Base-by-base conservation (phyloP, 495 filamentous ascomycete species). In the Aspergillus incahuasiensis region DNA sequence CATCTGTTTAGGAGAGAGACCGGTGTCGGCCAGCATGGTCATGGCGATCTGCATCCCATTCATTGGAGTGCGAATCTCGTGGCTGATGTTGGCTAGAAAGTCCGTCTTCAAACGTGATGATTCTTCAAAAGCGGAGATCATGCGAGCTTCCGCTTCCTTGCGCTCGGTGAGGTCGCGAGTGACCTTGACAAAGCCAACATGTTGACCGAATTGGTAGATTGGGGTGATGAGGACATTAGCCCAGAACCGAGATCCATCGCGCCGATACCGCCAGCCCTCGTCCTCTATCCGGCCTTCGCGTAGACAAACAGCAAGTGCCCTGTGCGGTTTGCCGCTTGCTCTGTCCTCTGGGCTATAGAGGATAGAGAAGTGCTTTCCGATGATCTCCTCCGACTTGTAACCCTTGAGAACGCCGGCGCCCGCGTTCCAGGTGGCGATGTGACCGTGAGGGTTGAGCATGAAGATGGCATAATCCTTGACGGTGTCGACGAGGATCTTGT, bases 41-140 rank as follows among this genome's bases (percentile, higher is more conserved):
- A 86, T 74, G 75, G 89, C 89, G 35, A 87, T 81, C 45, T 88
- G 83, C 61, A 91, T 86, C n/a, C 88, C 87, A 4, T 83, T 82
- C 65, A 88, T 87, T 6, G 85, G 85, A 6, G 91, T 95, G 40
- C 91, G 80, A 52, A 96, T 90, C 68, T 95, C 91, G 68, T 95
- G 91, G 20, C 84, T 88, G 89, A 95, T 95, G 70, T 88, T 89
- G 28, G 86, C 86, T 18, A 89, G 66, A 53, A 88, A 89, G 24
- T 85, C 82, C 19, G 77, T 82, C 60, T 87, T 87, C 40, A 86
- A 60, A 61, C 82, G 82, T 35, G 81, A 75, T 16, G 83, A 78
- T 63, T 87, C 84, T 60, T 87, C 83, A 63, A 83, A 86, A 5
- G 83, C 84, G 6, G 79, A 65, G 20, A 86, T 79, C 39, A 87